phyloP scores from a whole-genome alignment of 192 early-diverging fungal genomes.

The Coemansia sp. region DNA sequence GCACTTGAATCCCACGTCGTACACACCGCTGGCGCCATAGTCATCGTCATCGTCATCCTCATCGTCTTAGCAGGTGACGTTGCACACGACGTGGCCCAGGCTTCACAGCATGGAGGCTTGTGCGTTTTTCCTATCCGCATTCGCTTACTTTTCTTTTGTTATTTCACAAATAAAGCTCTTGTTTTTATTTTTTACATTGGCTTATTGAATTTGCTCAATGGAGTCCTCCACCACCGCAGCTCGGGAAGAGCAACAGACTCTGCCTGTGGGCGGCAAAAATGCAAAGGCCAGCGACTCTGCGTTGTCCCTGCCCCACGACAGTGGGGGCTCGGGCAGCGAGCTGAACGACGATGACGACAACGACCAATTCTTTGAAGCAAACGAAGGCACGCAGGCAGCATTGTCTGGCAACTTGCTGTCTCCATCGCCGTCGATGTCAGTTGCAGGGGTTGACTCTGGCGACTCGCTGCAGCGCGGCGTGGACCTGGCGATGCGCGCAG shows the following conservation, averaged over 20 bases:
- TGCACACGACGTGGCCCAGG: too few relatives aligned
- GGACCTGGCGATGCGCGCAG: conserved; percentile 54
- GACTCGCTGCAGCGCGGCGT: conserved; percentile 56
- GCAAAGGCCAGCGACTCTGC: not conserved
- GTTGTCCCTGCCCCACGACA: not conserved
- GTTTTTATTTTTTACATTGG: not conserved
- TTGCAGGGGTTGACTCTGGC: not conserved
- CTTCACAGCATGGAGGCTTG: too few relatives aligned
- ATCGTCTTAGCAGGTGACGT: not conserved
- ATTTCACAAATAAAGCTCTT: not conserved
- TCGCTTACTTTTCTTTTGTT: not conserved
- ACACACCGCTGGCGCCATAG: not conserved
- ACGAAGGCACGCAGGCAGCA: not conserved
- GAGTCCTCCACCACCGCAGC: not conserved
- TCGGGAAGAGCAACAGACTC: not conserved
- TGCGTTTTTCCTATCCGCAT: not conserved
- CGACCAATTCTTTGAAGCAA: conserved; percentile 16
- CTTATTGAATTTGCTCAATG: not conserved
- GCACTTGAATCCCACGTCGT: conserved; percentile 52
- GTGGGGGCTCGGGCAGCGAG: not conserved
- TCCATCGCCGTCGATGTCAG: not conserved
- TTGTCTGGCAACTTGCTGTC: not conserved
- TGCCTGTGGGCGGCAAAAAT: not conserved
- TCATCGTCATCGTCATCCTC: not conserved
- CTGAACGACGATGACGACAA: not conserved